Conservation (phyloP, 2,329 filamentous ascomycete genomes). For the Xylariaceae sp. region DNA sequence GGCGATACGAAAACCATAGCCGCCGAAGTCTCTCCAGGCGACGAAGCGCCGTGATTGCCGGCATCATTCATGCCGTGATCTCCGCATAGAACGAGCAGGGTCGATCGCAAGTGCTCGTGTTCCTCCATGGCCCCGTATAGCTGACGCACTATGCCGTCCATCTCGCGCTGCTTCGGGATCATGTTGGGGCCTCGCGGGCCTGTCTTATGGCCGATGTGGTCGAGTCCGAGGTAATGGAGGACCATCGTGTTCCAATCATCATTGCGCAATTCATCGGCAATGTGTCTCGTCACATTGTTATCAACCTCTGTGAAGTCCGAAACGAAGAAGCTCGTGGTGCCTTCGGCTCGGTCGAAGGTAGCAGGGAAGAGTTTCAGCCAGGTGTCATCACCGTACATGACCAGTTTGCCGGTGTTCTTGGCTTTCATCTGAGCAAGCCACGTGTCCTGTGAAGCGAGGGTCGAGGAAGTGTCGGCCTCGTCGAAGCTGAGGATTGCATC, state of each 20-base stretch:
- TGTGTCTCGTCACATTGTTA: slow-evolving; percentile 90
- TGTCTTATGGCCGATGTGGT: slow-evolving; percentile 96
- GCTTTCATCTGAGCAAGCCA: slow-evolving; percentile 92
- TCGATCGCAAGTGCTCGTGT: slow-evolving; percentile 65
- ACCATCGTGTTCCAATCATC: slow-evolving; percentile 91
- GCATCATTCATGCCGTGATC: slow-evolving; percentile 99
- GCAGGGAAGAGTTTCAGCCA: slow-evolving; percentile 95
- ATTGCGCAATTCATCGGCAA: slow-evolving; percentile 67
- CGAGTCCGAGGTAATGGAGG: slow-evolving; percentile 89
- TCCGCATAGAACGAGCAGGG: slow-evolving; percentile 79
- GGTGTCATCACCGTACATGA: slow-evolving; percentile 97
- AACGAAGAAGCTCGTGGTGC: slow-evolving; percentile 97
- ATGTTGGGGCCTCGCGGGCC: slow-evolving; percentile 86
- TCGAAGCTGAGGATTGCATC: slow-evolving; percentile 96
- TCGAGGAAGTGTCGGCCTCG: slow-evolving; percentile 87
- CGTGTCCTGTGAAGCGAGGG: slow-evolving; percentile 81
- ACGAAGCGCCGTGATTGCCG: slow-evolving; percentile 92
- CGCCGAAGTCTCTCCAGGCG: slow-evolving; percentile 87
- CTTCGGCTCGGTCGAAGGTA: slow-evolving; percentile 81
- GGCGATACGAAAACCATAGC: slow-evolving; percentile 88
- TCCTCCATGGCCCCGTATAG: slow-evolving; percentile 73
- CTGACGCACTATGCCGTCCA: slow-evolving; percentile 74
- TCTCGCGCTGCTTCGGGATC: slow-evolving; percentile 87
- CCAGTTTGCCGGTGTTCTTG: slow-evolving; percentile 63
- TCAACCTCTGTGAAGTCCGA: slow-evolving; percentile 98